These are phyloP conservation scores for Thelephora terrestris DNA, from an alignment of 1,284 basidiomycete species.

Conservation along the genomic window DNA sequence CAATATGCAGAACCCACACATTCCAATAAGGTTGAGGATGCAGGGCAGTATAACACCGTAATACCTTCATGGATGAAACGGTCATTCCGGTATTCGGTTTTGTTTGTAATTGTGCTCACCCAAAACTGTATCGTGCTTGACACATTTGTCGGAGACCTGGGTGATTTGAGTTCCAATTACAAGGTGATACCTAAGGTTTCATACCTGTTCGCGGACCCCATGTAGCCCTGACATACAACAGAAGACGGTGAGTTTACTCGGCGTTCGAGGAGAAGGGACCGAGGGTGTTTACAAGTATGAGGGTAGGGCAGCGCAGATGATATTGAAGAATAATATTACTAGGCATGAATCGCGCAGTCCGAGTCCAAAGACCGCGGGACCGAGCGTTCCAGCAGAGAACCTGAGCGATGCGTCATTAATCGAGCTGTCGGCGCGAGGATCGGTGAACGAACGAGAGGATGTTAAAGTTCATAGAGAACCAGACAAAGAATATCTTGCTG, in stretches of 20 bases:
- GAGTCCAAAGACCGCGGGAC: slow-evolving; percentile 58
- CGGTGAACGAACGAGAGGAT: slow-evolving; percentile 51
- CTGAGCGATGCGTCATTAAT: slow-evolving; percentile 23
- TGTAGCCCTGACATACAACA: slow-evolving; percentile 42
- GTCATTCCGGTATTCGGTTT: not conserved
- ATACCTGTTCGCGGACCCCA: slow-evolving; percentile 52
- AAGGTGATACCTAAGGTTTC: too few relatives aligned
- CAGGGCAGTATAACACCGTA: slow-evolving; percentile 55
- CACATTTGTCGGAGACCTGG: slow-evolving; percentile 86
- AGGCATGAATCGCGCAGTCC: slow-evolving; percentile 63
- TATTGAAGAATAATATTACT: slow-evolving; percentile 69
- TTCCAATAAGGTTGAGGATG: slow-evolving; percentile 49
- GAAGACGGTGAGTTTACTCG: not conserved
- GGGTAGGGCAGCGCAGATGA: slow-evolving; percentile 43
- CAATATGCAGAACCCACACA: slow-evolving; percentile 64
- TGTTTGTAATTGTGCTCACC: slow-evolving; percentile 30
- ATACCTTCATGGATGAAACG: slow-evolving; percentile 31
- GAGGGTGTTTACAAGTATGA: slow-evolving; percentile 43
- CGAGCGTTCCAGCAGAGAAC: slow-evolving; percentile 68
- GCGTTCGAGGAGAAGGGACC: slow-evolving; percentile 2
- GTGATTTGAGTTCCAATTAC: slow-evolving; percentile 21
- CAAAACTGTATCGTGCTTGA: slow-evolving; percentile 69
- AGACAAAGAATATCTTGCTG: slow-evolving; percentile 68
- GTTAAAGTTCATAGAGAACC: slow-evolving; percentile 65
- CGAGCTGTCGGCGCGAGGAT: not conserved